Base-by-base conservation (phyloP, 148 eudicot species). In the Dysphania ambrosioides region DNA sequence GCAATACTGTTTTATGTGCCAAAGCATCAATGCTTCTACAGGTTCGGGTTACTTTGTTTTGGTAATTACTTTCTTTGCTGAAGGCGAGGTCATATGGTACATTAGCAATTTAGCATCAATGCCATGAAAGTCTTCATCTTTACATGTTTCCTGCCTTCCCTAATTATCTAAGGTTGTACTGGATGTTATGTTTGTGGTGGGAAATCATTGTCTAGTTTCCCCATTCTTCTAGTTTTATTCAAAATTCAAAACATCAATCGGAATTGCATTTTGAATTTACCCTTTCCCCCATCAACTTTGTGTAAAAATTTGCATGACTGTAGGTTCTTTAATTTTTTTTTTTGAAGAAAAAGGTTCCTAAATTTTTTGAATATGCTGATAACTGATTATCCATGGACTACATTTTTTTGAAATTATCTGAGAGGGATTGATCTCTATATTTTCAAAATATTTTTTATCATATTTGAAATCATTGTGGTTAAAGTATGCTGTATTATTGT, bases 11-110 rank as follows among this genome's bases (percentile, higher is more conserved):
- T 36, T 70, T 90, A 77, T 90, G 96, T 80, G 96, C 96, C 27
- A 88, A 88, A 80, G 96, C 96, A 0, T 90, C 96, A n/a, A 90
- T 90, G 96, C 96, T 90, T 83, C 70, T 90, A 36, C 90, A 90
- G 92, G 96, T 90, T 63, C 72, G 85, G 68, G 75, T 49, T 6
- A 64, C 12, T 72, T 75, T 12, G 3, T 5, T 23, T 67, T 26
- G 53, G 32, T 0, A 10, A 38, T n/a, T 13, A 64, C 7, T 1
- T 67, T 40, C 32, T 9, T 1, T 30, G 19, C 11, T 3, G 3
- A 36, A 34, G 11, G 66, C 34, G 11, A 44, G 8, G 29, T 58
- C 10, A 26, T 24, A 38, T 19, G 7, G 29, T 23, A 36, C 47
- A 61, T 10, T 11, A 8, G 0, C 8, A 55, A 15, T 9, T 15